phyloP scores from a whole-genome alignment of 2,329 filamentous ascomycete genomes.

The Monilinia polystroma region DNA sequence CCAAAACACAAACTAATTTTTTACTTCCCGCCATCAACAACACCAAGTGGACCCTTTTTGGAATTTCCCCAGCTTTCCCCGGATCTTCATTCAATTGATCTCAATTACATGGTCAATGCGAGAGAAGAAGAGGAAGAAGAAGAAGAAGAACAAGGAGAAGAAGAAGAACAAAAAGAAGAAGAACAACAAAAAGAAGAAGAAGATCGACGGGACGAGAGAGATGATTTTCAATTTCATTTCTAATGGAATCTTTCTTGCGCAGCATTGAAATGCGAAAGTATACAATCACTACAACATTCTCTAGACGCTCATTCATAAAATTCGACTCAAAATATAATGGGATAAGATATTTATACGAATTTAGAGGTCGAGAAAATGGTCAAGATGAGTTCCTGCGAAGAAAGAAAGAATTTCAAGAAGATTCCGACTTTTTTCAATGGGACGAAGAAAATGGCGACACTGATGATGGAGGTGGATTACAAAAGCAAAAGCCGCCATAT shows the following conservation, averaged over 20 bases:
- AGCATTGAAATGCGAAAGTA: conserved; percentile 12
- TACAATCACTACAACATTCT: not conserved
- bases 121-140: not conserved
- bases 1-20: conserved; percentile 11
- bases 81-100: conserved; percentile 5
- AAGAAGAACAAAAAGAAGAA: not conserved
- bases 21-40: conserved; percentile 16
- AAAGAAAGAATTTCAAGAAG: not conserved
- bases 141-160: not conserved
- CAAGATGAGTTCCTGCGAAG: not conserved
- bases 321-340: not conserved
- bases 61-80: conserved; percentile 14
- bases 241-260: conserved; percentile 11
- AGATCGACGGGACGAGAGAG: no score
- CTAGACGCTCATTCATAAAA: not conserved
- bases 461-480: not conserved
- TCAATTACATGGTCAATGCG: conserved; percentile 18
- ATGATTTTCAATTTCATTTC: not conserved
- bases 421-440: not conserved
- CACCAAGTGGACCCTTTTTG: conserved; percentile 17
- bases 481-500: not conserved
- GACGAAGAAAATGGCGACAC: not conserved
- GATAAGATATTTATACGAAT: not conserved
- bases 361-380: not conserved
- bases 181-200: not conserved